These are phyloP conservation scores for Colletotrichum endophyticum DNA, from an alignment of 2,329 filamentous ascomycete genomes.

Conservation along the genomic window DNA sequence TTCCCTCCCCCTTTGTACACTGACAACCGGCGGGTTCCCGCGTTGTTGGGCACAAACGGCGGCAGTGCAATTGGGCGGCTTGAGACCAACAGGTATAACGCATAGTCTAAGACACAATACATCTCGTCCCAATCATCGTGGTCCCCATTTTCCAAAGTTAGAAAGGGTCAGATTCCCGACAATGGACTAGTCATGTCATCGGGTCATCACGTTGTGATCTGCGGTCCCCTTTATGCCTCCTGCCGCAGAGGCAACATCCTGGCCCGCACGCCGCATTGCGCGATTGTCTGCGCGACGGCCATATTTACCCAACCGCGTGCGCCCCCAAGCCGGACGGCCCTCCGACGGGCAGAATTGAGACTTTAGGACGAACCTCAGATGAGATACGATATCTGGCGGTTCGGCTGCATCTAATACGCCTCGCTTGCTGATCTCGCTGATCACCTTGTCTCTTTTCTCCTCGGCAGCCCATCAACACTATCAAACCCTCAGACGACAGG, in stretches of 20 bases:
- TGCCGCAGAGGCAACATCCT: neutral
- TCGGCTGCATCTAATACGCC: neutral
- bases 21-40: neutral
- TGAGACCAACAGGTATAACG: constrained; percentile 13
- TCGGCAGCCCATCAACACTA: neutral
- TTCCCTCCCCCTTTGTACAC: neutral
- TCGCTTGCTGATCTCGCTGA: neutral
- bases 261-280: neutral
- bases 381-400: neutral
- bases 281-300: neutral
- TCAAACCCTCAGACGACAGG: neutral
- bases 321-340: neutral
- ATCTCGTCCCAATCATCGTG: constrained; percentile 1
- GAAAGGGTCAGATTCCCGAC: constrained; percentile 2
- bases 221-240: constrained; percentile 13
- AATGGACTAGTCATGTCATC: constrained; percentile 18
- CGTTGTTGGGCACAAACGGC: constrained; percentile 1
- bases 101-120: neutral
- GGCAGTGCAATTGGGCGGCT: neutral
- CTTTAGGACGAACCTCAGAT: constrained; percentile 2
- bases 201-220: constrained; percentile 11
- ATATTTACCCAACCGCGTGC: neutral
- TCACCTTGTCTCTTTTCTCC: neutral
- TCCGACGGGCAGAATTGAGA: neutral
- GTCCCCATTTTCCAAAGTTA: constrained; percentile 8